phyloP scores from a whole-genome alignment of 306 rosid species.

The Malus domestica region DNA sequence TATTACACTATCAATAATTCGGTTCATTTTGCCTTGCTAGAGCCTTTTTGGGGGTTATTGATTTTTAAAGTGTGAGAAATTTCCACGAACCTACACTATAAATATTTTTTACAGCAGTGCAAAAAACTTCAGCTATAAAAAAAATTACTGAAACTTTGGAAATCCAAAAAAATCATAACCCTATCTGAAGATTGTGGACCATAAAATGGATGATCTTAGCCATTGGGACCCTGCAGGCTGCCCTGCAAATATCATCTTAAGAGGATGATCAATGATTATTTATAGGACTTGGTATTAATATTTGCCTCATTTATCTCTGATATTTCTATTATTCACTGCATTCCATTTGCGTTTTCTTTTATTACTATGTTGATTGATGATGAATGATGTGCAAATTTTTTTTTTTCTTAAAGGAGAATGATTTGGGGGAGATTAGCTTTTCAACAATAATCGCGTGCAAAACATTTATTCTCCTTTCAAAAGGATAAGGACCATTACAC shows the following conservation, averaged over 20 bases:
- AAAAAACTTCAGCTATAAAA: background rate
- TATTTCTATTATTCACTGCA: background rate
- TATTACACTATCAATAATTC: no score
- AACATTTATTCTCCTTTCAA: no score
- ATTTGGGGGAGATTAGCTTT: no score
- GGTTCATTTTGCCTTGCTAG: no score
- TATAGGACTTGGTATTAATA: background rate
- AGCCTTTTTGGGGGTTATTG: no score
- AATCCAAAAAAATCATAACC: background rate
- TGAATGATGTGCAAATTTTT: background rate
- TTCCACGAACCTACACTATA: background rate
- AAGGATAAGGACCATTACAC: no score
- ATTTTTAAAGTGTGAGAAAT: no score
- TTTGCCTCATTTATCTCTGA: background rate
- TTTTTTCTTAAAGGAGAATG: no score
- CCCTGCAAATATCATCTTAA: background rate
- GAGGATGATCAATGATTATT: background rate
- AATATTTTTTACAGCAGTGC: background rate
- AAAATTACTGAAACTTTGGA: constrained; percentile 1
- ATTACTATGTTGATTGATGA: background rate
- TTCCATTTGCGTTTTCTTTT: background rate
- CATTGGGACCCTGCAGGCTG: background rate
- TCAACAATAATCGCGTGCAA: accelerated
- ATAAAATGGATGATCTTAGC: background rate
- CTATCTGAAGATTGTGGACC: background rate